These are phyloP conservation scores for Stevia rebaudiana DNA, from an alignment of 140 eudicot genomes.

Conservation along the genomic window DNA sequence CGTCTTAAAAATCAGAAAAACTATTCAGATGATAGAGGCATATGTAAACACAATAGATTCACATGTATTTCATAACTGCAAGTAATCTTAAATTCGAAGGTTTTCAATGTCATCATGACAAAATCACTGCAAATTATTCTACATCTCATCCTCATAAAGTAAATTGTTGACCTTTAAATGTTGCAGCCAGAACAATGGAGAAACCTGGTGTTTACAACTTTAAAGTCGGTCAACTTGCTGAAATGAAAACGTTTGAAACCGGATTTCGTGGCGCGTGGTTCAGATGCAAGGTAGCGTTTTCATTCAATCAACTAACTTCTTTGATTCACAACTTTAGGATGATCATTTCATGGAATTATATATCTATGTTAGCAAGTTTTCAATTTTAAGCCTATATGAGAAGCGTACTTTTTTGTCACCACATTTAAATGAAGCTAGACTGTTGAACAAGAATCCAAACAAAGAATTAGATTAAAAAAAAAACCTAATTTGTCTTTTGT, in stretches of 20 bases:
- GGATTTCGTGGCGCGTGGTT: constrained; percentile 28
- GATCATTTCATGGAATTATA: no score
- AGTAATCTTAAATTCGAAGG: background rate
- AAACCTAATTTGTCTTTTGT: background rate
- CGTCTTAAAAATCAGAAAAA: no score
- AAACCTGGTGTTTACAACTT: background rate
- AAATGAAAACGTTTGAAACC: background rate
- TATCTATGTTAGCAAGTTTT: no score
- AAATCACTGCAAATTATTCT: background rate
- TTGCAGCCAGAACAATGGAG: constrained; percentile 5
- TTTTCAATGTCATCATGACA: background rate
- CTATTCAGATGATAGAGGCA: no score
- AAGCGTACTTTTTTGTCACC: no score
- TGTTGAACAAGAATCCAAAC: no score
- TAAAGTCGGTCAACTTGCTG: constrained; percentile 7
- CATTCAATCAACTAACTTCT: background rate
- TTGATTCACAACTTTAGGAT: no score
- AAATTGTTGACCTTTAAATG: background rate
- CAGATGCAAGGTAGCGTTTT: constrained; percentile 22
- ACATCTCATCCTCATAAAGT: background rate
- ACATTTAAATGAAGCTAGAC: no score
- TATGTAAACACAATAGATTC: no score
- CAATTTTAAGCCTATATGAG: no score
- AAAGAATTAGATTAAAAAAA: no score
- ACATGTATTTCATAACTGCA: no score